Conservation (phyloP, 768 basidiomycete genomes). For the Boletus huronensis region DNA sequence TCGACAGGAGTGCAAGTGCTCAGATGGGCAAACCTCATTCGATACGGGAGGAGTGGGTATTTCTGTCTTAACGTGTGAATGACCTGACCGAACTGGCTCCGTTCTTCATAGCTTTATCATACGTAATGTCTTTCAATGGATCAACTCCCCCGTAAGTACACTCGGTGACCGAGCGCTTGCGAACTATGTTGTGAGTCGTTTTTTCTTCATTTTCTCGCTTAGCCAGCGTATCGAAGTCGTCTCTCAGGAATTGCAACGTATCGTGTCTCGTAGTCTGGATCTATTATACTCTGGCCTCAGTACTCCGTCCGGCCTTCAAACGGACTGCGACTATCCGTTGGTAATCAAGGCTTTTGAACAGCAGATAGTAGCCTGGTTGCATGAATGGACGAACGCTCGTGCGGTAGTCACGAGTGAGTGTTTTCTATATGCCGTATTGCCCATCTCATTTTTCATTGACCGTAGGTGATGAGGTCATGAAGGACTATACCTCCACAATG, state of each 20-base stretch:
- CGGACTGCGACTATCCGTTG: constrained; percentile 80
- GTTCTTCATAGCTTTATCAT: constrained; percentile 67
- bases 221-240: not conserved
- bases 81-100: not conserved
- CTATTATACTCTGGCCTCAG: constrained; percentile 82
- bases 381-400: constrained; percentile 44
- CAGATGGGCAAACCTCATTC: constrained; percentile 97
- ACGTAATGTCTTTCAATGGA: constrained; percentile 77
- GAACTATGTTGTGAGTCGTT: constrained; percentile 63
- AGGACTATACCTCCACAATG: constrained; percentile 26
- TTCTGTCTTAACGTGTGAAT: not conserved
- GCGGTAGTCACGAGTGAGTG: constrained; percentile 17
- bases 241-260: constrained; percentile 77
- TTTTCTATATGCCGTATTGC: not conserved
- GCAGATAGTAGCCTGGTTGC: constrained; percentile 61
- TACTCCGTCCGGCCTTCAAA: constrained; percentile 77
- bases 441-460: constrained; percentile 1
- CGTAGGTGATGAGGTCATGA: constrained; percentile 26
- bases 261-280: constrained; percentile 85
- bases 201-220: not conserved
- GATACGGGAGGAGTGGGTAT: constrained; percentile 86
- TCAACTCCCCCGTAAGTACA: constrained; percentile 56
- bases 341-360: constrained; percentile 82
- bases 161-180: constrained; percentile 67
- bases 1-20: constrained; percentile 88